Percentiles rank a stretch among this genome's conserved stretches.
These are phyloP conservation scores for Apiosordaria backusii DNA, from an alignment of 495 filamentous ascomycete genomes.

Conservation along the genomic window DNA sequence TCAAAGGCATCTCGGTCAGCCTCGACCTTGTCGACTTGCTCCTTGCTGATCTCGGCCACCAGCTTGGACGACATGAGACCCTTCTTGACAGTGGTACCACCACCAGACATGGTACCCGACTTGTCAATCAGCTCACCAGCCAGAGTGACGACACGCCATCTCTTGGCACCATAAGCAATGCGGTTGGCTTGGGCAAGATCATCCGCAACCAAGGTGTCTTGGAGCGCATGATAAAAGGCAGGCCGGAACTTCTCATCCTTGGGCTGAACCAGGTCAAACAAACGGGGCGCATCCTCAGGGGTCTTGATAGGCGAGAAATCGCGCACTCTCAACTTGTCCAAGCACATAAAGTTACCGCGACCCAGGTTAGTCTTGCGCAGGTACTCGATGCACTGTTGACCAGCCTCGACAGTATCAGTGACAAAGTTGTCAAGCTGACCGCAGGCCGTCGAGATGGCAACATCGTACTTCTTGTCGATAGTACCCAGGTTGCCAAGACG, in stretches of 20 bases:
- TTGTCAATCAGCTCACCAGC: constrained; percentile 95
- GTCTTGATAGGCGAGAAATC: constrained; percentile 77
- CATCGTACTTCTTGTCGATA: constrained; percentile 90
- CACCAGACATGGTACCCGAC: constrained; percentile 97
- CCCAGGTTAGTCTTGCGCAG: constrained; percentile 95
- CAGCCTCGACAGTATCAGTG: constrained; percentile 89
- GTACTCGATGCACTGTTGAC: constrained; percentile 96
- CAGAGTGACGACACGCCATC: constrained; percentile 95
- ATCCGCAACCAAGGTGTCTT: constrained; percentile 90
- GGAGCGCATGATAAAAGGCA: constrained; percentile 89
- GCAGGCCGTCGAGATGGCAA: constrained; percentile 96
- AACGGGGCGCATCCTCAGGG: constrained; percentile 83
- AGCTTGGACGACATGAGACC: constrained; percentile 96
- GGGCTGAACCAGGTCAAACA: constrained; percentile 89
- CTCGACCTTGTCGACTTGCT: constrained; percentile 84
- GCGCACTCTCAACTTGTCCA: constrained; percentile 75
- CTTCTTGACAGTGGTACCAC: constrained; percentile 80
- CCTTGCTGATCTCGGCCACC: constrained; percentile 75
- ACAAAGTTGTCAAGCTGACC: constrained; percentile 89
- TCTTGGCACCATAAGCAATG: constrained; percentile 85
- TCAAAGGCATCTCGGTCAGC: constrained; percentile 81
- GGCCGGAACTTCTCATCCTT: constrained; percentile 84
- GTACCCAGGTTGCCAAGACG: constrained; percentile 92
- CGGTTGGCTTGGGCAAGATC: constrained; percentile 92
- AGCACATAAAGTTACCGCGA: constrained; percentile 93